Evolutionary conservation across 352 stramenopile species (phyloP), one percentile per base, ranked within the genome.

Genomic region (Phytophthora capsici): DNA sequence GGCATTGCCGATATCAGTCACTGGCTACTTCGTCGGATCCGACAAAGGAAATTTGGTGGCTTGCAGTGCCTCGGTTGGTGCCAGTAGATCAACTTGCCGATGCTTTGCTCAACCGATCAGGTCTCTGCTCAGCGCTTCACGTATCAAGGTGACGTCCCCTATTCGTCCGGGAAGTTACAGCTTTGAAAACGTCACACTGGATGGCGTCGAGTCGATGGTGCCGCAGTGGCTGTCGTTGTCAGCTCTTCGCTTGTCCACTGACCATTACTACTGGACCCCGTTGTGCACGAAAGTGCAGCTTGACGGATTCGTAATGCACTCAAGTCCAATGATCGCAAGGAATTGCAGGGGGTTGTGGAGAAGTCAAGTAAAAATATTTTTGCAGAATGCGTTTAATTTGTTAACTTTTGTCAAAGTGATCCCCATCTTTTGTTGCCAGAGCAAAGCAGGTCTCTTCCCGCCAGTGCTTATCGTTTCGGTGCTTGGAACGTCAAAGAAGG

Each of bases 1-100:
- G 30, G 30, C 41, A 57, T 68, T 56, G 50, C 47, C 38, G 62
- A 54, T 62, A 66, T 70, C 55, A 68, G 60, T 48, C 23, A 20
- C 48, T 40, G 26, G 46, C n/a, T 30, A 47, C 26, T 55, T 30
- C 28, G 14, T 47, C 30, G 46, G 58, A 58, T 14, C 34, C 17
- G 8, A 38, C 37, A 7, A 25, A 38, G 40, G 30, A 55, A 47
- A 54, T 53, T 59, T 54, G 37, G 30, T 46, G 23, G 44, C 51
- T 68, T 34, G 25, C 34, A 19, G 32, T 9, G 12, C 23, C 43
- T 4, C 17, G 25, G 37, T 43, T 50, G n/a, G 10, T 25, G 10
- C 55, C 36, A 59, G 51, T 22, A 7, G 32, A 17, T 10, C 45
- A 51, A 26, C 26, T 17, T 46, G 36, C 23, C 49, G 25, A 16